Conservation (phyloP, 805 yeast species). For the Danielia oregonensis region DNA sequence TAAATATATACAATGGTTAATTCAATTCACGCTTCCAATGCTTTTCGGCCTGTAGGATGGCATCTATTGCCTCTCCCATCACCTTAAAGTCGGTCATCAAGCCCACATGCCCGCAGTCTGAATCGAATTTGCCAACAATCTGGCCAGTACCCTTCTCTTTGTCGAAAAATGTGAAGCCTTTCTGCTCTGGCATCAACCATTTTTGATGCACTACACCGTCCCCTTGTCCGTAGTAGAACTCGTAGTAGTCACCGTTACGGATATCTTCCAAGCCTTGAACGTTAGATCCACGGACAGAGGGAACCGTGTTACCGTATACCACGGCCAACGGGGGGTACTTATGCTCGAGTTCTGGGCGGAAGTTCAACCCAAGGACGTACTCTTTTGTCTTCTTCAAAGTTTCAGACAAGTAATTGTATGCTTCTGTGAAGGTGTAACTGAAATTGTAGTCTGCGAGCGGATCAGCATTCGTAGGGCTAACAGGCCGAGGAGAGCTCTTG, state of each 20-base stretch:
- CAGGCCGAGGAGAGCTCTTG: slow-evolving; percentile 1
- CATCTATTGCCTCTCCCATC: slow-evolving; percentile 67
- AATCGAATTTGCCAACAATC: slow-evolving; percentile 62
- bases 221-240: slow-evolving; percentile 83
- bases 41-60: slow-evolving; percentile 58
- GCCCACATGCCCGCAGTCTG: slow-evolving; percentile 73
- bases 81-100: slow-evolving; percentile 70
- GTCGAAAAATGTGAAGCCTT: slow-evolving; percentile 50
- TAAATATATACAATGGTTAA: neutral
- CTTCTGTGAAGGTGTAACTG: slow-evolving; percentile 47
- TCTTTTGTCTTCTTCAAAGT: slow-evolving; percentile 58
- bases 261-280: slow-evolving; percentile 63
- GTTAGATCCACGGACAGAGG: slow-evolving; percentile 78
- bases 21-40: slow-evolving; percentile 22
- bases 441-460: slow-evolving; percentile 7
- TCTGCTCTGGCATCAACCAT: slow-evolving; percentile 75
- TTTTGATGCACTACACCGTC: slow-evolving; percentile 88
- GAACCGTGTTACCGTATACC: slow-evolving; percentile 77
- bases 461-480: slow-evolving; percentile 9
- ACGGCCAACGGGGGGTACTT: slow-evolving; percentile 80
- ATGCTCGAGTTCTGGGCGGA: slow-evolving; percentile 40
- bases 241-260: slow-evolving; percentile 65
- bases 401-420: slow-evolving; percentile 59
- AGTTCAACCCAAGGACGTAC: slow-evolving; percentile 55
- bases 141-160: slow-evolving; percentile 38